Percentiles rank a stretch among this genome's conserved stretches.
Conservation (phyloP, 2,329 filamentous ascomycete genomes). For the Cyanodermella asteris region DNA sequence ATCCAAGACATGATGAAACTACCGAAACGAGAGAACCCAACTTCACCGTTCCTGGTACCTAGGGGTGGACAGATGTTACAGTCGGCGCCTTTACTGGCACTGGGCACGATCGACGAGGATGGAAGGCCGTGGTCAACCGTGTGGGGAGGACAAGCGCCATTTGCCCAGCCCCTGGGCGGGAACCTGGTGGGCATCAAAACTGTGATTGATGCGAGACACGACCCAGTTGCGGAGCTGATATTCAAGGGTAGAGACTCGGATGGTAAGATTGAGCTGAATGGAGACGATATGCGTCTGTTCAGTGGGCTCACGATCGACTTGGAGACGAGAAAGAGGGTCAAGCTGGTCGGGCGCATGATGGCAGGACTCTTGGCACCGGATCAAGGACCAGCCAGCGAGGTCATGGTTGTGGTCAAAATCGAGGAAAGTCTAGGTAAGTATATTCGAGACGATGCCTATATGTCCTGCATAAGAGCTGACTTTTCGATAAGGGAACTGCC, state of each 20-base stretch:
- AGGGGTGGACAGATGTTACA: slow-evolving; percentile 39
- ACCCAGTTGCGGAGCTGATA: slow-evolving; percentile 48
- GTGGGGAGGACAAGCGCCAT: slow-evolving; percentile 52
- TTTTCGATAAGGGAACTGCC: slow-evolving; percentile 42
- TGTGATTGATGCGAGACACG: slow-evolving; percentile 35
- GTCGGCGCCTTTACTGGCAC: slow-evolving; percentile 43
- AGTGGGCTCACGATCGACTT: slow-evolving; percentile 42
- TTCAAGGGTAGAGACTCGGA: slow-evolving; percentile 26
- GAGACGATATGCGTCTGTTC: slow-evolving; percentile 27
- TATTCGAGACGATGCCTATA: neutral
- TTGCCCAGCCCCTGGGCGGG: slow-evolving; percentile 39
- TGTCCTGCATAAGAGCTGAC: slow-evolving; percentile 4
- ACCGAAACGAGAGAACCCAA: slow-evolving; percentile 42
- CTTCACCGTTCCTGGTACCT: slow-evolving; percentile 36
- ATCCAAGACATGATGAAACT: slow-evolving; percentile 42
- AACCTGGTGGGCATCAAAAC: slow-evolving; percentile 42
- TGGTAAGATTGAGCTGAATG: slow-evolving; percentile 18
- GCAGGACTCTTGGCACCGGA: slow-evolving; percentile 28
- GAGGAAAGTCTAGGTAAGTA: slow-evolving; percentile 40
- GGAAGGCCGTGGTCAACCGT: slow-evolving; percentile 54
- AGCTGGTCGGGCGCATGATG: slow-evolving; percentile 48
- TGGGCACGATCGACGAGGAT: slow-evolving; percentile 47
- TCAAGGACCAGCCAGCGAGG: slow-evolving; percentile 13
- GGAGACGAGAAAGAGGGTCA: slow-evolving; percentile 46
- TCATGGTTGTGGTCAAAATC: slow-evolving; percentile 44